Evolutionary conservation across 768 basidiomycete genomes (phyloP).

Genomic region (Coprinopsis marcescibilis): DNA sequence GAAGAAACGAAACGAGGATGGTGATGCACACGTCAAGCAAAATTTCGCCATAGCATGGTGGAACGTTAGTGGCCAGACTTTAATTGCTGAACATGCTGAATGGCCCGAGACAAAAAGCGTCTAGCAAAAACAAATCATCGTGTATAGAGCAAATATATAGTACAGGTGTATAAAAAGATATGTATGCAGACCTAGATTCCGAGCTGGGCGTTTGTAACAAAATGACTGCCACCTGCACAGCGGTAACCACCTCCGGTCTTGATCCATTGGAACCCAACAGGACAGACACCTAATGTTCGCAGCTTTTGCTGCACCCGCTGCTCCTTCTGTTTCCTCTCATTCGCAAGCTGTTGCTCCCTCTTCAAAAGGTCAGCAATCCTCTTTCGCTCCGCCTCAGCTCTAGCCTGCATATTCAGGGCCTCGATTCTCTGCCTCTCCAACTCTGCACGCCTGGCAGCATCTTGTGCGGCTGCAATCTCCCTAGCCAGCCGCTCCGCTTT

Average conservation of each 20-base stretch:
- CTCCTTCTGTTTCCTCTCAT: conserved; percentile 30
- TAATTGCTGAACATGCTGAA: too few species aligned
- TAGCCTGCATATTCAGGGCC: conserved; percentile 18
- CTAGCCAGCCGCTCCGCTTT: conserved; percentile 2
- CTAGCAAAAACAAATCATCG: too few species aligned
- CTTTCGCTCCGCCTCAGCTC: conserved; percentile 15
- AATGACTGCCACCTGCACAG: conserved; percentile 11
- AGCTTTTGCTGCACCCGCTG: conserved; percentile 36
- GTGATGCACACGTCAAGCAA: too few species aligned
- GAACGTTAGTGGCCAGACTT: too few species aligned
- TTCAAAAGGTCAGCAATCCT: conserved; percentile 3
- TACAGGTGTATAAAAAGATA: too few species aligned
- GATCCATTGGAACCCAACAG: conserved; percentile 12
- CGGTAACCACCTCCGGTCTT: conserved; percentile 6
- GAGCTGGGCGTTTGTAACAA: conserved; percentile 4
- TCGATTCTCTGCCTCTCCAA: conserved; percentile 25
- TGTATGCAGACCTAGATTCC: conserved; percentile 3
- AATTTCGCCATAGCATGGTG: too few species aligned
- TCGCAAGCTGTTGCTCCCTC: conserved; percentile 9
- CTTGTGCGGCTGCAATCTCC: conserved; percentile 17
- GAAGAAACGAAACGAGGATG: too few species aligned
- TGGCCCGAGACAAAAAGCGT: too few species aligned
- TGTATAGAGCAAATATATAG: too few species aligned
- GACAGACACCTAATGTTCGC: conserved; percentile 44
- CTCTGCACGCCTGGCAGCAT: conserved; percentile 23